Percentiles rank a stretch among this genome's conserved stretches.
Conservation (phyloP, 371 early-diverging fungal species). For the Rhizopus arrhizus region DNA sequence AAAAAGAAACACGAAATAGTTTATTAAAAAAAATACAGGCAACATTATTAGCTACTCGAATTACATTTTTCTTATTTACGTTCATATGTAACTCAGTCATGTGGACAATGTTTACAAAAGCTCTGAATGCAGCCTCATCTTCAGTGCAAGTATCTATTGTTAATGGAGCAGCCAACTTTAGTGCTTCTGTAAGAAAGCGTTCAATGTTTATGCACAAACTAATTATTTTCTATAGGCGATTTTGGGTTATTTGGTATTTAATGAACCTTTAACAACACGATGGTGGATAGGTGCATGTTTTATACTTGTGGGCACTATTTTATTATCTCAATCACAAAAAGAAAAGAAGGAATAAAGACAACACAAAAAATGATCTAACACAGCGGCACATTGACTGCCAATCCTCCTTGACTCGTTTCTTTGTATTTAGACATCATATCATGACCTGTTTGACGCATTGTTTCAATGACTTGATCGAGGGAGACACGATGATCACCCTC, state of each 20-base stretch:
- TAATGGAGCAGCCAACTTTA: slow-evolving; percentile 76
- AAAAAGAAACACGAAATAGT: not conserved
- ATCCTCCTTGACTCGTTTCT: slow-evolving; percentile 92
- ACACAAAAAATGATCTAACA: slow-evolving; percentile 57
- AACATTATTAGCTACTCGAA: slow-evolving; percentile 50
- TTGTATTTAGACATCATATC: slow-evolving; percentile 96
- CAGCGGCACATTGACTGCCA: slow-evolving; percentile 87
- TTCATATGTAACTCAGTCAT: slow-evolving; percentile 74
- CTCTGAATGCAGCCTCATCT: slow-evolving; percentile 68
- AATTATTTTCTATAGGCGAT: slow-evolving; percentile 52
- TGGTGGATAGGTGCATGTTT: slow-evolving; percentile 83
- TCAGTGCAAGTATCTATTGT: slow-evolving; percentile 72
- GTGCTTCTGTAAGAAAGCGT: slow-evolving; percentile 56
- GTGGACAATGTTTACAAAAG: slow-evolving; percentile 84
- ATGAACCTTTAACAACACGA: slow-evolving; percentile 66
- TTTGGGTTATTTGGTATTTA: slow-evolving; percentile 66
- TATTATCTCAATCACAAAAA: slow-evolving; percentile 48
- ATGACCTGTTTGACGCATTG: slow-evolving; percentile 92
- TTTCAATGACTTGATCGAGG: slow-evolving; percentile 94
- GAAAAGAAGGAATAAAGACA: not conserved
- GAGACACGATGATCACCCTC: slow-evolving; percentile 89
- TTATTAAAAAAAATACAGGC: slow-evolving; percentile 17
- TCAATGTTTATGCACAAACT: not conserved
- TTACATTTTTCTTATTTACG: slow-evolving; percentile 57
- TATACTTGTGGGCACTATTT: slow-evolving; percentile 64